A percentile compares a stretch with the other conserved stretches of the same genome.
phyloP scores from a whole-genome alignment of 2,329 filamentous ascomycete genomes.

The Nemania diffusa region DNA sequence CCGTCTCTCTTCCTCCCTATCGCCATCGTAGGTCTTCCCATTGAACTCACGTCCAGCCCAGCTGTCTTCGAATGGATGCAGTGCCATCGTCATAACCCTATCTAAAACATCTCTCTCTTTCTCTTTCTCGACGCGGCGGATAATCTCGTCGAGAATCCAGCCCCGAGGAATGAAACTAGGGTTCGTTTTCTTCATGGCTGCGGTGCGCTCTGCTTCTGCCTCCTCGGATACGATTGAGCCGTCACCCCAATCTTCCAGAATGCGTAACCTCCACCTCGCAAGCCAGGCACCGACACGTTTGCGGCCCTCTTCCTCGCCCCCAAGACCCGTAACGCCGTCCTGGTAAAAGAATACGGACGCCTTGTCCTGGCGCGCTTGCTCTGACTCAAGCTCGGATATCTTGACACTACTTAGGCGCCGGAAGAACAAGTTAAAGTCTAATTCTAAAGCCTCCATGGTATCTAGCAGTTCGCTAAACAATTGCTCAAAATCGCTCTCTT shows the following conservation, averaged over 20 bases:
- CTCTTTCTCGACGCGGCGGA: constrained; percentile 85
- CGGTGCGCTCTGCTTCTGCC: constrained; percentile 70
- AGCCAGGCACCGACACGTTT: constrained; percentile 82
- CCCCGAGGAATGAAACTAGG: constrained; percentile 91
- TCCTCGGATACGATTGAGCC: constrained; percentile 47
- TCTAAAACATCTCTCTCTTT: constrained; percentile 82
- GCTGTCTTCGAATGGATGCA: constrained; percentile 83
- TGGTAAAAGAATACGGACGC: constrained; percentile 83
- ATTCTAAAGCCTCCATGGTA: constrained; percentile 79
- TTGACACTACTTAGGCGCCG: constrained; percentile 75
- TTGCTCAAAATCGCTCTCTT: constrained; percentile 79
- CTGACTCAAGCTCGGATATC: constrained; percentile 70
- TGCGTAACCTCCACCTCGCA: constrained; percentile 76
- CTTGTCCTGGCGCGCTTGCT: constrained; percentile 69
- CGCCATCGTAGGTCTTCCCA: constrained; percentile 62
- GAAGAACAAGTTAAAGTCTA: constrained; percentile 97
- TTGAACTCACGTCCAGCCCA: constrained; percentile 69
- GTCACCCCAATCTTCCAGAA: constrained; percentile 79
- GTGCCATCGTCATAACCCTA: constrained; percentile 82
- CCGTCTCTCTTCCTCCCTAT: constrained; percentile 79
- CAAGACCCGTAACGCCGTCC: constrained; percentile 70
- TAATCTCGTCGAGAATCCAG: constrained; percentile 95
- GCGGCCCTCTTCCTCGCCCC: constrained; percentile 71
- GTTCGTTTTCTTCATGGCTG: constrained; percentile 85
- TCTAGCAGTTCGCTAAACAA: constrained; percentile 87